phyloP scores from a whole-genome alignment of 306 rosid species.

The Prinsepia uniflora region DNA sequence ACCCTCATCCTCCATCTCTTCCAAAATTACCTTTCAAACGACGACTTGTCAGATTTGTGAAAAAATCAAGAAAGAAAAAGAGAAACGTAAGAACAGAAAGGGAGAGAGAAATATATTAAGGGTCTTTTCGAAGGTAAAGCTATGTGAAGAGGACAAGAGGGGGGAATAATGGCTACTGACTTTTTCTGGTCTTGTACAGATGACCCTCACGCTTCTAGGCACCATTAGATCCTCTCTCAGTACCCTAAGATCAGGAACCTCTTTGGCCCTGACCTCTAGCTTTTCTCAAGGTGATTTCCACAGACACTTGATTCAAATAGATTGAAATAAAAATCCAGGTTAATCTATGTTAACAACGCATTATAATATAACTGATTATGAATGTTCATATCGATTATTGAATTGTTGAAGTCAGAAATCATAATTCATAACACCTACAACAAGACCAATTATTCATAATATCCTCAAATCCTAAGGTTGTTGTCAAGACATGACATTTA shows the following conservation, averaged over 20 bases:
- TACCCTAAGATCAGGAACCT: slow-evolving; percentile 83
- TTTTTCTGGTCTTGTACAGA: slow-evolving; percentile 95
- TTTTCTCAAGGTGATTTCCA: slow-evolving; percentile 50
- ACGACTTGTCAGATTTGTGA: not conserved
- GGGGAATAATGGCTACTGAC: slow-evolving; percentile 58
- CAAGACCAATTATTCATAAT: not conserved
- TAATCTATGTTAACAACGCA: not conserved
- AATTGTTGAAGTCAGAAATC: not conserved
- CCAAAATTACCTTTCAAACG: too few species aligned
- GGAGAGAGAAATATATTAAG: not conserved
- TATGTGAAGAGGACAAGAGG: slow-evolving; percentile 31
- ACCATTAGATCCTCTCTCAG: slow-evolving; percentile 84
- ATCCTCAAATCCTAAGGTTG: not conserved
- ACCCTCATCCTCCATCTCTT: too few species aligned
- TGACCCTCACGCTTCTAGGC: slow-evolving; percentile 86
- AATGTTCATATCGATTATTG: not conserved
- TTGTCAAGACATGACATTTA: not conserved
- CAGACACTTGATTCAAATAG: not conserved
- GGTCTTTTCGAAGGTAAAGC: slow-evolving; percentile 13
- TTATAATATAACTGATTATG: not conserved
- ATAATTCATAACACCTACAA: not conserved
- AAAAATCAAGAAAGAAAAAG: not conserved
- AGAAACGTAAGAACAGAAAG: too few species aligned
- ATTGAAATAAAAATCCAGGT: not conserved
- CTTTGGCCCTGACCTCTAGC: slow-evolving; percentile 75